phyloP scores from a whole-genome alignment of 1,284 basidiomycete genomes.

The Naganishia albida region DNA sequence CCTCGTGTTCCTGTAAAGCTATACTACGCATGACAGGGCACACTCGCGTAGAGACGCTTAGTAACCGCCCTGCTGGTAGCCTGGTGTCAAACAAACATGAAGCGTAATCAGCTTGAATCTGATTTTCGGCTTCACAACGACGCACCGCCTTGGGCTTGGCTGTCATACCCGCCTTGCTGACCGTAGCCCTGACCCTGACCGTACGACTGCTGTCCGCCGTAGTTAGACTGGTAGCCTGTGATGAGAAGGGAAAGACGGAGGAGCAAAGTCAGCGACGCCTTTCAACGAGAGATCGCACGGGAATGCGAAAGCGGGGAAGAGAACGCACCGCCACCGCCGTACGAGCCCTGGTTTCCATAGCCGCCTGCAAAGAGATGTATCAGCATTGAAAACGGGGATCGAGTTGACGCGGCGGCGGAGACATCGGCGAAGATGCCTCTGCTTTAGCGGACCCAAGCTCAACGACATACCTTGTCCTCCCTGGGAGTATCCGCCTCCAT shows the following conservation, averaged over 20 bases:
- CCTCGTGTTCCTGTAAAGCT: neutral
- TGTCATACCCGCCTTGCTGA: conserved; percentile 11
- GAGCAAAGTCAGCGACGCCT: conserved; percentile 45
- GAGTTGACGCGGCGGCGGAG: no score
- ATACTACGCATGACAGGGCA: neutral
- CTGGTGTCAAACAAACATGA: neutral
- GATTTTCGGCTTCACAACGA: neutral
- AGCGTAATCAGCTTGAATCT: neutral
- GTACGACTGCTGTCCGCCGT: conserved; percentile 11
- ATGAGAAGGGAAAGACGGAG: conserved; percentile 7
- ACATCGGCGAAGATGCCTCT: no score
- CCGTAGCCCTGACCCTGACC: conserved; percentile 19
- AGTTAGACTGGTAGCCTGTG: conserved; percentile 24
- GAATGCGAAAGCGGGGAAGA: conserved; percentile 15
- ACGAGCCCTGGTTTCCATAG: conserved; percentile 41
- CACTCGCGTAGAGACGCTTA: conserved; percentile 7
- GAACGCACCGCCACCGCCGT: conserved; percentile 25
- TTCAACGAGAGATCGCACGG: conserved; percentile 52
- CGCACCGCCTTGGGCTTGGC: neutral
- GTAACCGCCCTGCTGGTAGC: conserved; percentile 20
- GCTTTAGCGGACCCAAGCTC: no score
- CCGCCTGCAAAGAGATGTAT: neutral
- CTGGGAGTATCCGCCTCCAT: conserved; percentile 41
- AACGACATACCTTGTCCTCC: no score
- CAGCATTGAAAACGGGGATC: no score